These are phyloP conservation scores for Gracilariopsis chorda DNA, from an alignment of 23 red algal genomes.

Conservation along the genomic window DNA sequence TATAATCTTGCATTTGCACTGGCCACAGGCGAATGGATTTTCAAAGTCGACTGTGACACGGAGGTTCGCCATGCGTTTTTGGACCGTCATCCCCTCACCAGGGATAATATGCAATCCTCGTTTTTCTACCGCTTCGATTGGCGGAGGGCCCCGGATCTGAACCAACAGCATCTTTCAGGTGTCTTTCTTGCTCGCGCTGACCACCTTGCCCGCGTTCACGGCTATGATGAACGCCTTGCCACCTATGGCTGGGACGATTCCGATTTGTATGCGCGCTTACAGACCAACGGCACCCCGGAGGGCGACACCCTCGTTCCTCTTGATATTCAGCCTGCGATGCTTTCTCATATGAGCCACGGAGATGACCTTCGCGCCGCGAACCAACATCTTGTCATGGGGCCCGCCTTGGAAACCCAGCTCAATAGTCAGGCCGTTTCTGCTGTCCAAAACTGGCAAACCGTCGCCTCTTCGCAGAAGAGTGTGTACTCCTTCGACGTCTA, in stretches of 20 bases:
- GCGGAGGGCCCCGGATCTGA: conserved; percentile 12
- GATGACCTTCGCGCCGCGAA: conserved; percentile 31
- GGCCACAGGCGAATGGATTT: conserved; percentile 63
- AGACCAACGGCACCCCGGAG: neutral
- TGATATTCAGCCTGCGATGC: conserved; percentile 6
- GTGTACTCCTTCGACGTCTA: conserved; percentile 16
- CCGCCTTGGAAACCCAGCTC: conserved; percentile 43
- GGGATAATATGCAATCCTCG: neutral
- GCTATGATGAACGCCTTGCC: conserved; percentile 71
- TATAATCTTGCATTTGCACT: conserved; percentile 53
- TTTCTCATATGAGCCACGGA: conserved; percentile 42
- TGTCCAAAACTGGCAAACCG: conserved; percentile 18
- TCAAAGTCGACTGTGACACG: conserved; percentile 79
- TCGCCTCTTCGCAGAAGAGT: conserved; percentile 16
- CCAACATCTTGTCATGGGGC: conserved; percentile 49
- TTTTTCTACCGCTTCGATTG: conserved; percentile 55
- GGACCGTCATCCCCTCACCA: neutral
- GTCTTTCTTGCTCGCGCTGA: conserved; percentile 49
- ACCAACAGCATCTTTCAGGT: conserved; percentile 48
- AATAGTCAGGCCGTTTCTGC: conserved; percentile 42
- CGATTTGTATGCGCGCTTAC: conserved; percentile 54
- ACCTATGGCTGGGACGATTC: conserved; percentile 73
- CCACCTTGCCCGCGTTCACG: conserved; percentile 31
- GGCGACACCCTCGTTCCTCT: neutral
- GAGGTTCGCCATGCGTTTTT: conserved; percentile 56